Conservation (phyloP, 768 basidiomycete species). For the Amanita jacksonii region DNA sequence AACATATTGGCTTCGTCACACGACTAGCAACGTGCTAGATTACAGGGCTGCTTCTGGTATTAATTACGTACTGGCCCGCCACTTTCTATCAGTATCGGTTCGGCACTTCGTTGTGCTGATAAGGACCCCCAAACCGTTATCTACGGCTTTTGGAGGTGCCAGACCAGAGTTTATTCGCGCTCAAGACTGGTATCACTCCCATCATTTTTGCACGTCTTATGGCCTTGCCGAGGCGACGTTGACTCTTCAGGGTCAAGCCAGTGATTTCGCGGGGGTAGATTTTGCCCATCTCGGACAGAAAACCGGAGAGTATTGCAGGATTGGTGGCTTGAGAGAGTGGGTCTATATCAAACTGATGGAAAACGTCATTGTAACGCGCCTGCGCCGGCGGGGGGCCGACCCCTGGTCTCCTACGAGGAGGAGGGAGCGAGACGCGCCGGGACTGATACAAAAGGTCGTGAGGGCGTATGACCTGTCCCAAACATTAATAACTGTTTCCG, state of each 20-base stretch:
- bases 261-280: slow-evolving; percentile 64
- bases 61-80: too few species aligned
- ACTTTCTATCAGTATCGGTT: too few species aligned
- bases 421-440: slow-evolving; percentile 18
- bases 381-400: slow-evolving; percentile 49
- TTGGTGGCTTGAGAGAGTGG: slow-evolving; percentile 65
- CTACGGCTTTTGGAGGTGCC: slow-evolving; percentile 1
- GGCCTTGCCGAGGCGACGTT: slow-evolving; percentile 73
- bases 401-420: slow-evolving; percentile 22
- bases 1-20: slow-evolving; percentile 18
- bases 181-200: slow-evolving; percentile 67
- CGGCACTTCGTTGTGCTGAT: too few species aligned
- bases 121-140: not conserved
- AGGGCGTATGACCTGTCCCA: slow-evolving; percentile 37
- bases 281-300: slow-evolving; percentile 71
- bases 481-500: not conserved
- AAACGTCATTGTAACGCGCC: slow-evolving; percentile 53
- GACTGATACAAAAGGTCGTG: slow-evolving; percentile 29
- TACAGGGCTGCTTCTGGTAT: too few species aligned
- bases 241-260: slow-evolving; percentile 65
- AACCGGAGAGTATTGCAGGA: slow-evolving; percentile 43
- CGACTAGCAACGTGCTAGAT: slow-evolving; percentile 22
- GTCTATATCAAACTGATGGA: slow-evolving; percentile 63
- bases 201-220: slow-evolving; percentile 86
- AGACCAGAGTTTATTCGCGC: slow-evolving; percentile 18